A percentile compares a stretch with the other conserved stretches of the same genome.
These are phyloP conservation scores for Monosporozyma aquatica DNA, from an alignment of 805 yeast species.

Conservation along the genomic window DNA sequence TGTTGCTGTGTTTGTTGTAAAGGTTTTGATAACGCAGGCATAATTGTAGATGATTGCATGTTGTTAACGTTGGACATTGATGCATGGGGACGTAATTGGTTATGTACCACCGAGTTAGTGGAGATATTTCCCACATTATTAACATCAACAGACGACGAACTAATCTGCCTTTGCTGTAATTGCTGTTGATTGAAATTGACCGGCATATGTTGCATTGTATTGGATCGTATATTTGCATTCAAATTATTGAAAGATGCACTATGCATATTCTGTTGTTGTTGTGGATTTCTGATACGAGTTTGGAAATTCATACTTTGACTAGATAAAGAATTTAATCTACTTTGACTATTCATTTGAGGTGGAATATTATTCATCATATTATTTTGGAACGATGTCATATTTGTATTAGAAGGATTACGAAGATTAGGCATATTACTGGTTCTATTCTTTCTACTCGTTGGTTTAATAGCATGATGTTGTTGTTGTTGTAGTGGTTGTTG, in stretches of 20 bases:
- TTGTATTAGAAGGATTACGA: slow-evolving; percentile 26
- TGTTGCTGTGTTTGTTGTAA: slow-evolving; percentile 4
- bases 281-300: slow-evolving; percentile 12
- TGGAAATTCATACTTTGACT: slow-evolving; percentile 15
- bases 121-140: slow-evolving; percentile 4
- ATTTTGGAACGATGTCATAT: background rate
- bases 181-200: background rate
- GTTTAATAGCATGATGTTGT: slow-evolving; percentile 21
- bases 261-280: slow-evolving; percentile 4
- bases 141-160: slow-evolving; percentile 17
- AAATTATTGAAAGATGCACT: slow-evolving; percentile 3
- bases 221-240: background rate
- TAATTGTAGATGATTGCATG: background rate
- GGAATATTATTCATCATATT: slow-evolving; percentile 3
- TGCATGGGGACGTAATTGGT: slow-evolving; percentile 5
- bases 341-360: slow-evolving; percentile 14
- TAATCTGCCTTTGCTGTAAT: slow-evolving; percentile 19
- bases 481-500: slow-evolving; percentile 2
- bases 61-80: background rate
- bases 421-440: slow-evolving; percentile 27
- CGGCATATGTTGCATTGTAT: slow-evolving; percentile 1
- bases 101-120: slow-evolving; percentile 6
- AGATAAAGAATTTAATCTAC: slow-evolving; percentile 23
- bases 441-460: slow-evolving; percentile 32
- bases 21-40: background rate